Evolutionary conservation across 345 rosid species (phyloP), one percentile per base, ranked within the genome.

Genomic region (Arabidopsis arenosa): DNA sequence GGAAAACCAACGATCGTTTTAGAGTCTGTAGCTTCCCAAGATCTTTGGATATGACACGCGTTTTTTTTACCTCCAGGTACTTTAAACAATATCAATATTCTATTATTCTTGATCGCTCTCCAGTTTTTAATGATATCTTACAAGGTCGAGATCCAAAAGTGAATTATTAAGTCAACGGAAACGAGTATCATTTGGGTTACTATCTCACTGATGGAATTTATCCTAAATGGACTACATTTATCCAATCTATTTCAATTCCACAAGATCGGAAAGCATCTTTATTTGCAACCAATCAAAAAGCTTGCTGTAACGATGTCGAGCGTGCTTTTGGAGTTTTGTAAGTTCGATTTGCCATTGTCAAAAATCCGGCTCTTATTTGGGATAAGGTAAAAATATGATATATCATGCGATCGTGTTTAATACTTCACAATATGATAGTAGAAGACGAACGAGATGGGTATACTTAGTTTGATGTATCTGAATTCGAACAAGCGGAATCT

Each of bases 1-100:
- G 14, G 32, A 52, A 52, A 52, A 52, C 32, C 57, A 5, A 52
- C n/a, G 3, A 52, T 52, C 57, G 57, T 52, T 21, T 52, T 52
- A 11, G 32, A 52, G 57, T 33, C 32, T 9, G 32, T 52, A 28
- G 32, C 32, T 28, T 28, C 32, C 4, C 4, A 28, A 28, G 32
- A 28, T 28, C 32, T 28, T 28, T 23, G 33, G 57, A 52, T 52
- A 9, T 52, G 57, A 2, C 57, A 52, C 14, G 0, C 57, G 21
- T 9, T 28, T 2, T 52, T 52, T 52, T 23, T 52, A 52, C 3
- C 32, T 52, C 57, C n/a, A 23, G 6, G 57, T 26, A 52, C 57
- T 4, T 45, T 47, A 47, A 47, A n/a, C 4, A 9, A 15, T 28
- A 47, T 47, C 52, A 47, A 15, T 47, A 9, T 47, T 28, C 21